Base-by-base conservation (phyloP, 2,329 filamentous ascomycete species). In the Pezizomycotina sp. region DNA sequence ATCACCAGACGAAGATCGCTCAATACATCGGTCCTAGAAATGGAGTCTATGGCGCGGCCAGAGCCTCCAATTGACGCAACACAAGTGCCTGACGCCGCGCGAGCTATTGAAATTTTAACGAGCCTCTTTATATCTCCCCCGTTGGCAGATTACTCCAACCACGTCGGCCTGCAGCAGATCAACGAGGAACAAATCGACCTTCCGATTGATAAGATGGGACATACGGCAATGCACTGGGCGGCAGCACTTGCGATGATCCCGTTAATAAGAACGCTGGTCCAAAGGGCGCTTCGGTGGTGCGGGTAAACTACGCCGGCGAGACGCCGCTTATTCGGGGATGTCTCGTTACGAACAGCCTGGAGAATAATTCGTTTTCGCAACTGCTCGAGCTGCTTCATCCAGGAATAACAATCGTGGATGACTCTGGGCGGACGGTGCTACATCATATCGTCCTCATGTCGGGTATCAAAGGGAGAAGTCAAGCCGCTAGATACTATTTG, bases 401-500 rank as follows among this genome's bases (percentile, higher is more conserved):
- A 16, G 86, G 86, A 0, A 91, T 98, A 45, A 84, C 95, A 48
- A 73, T 92, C 27, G 70, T 82, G 14, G 89, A 98, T 55, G 72
- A 79, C 27, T 83, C 83, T 56, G 84, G 84, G 6, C 69, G 89
- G 23, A 95, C 86, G 0, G 83, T 95, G 9, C 63, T 98, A 15
- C 89, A 98, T 53, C 89, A 98, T 53, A 95, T 98, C 50, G 84
- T 89, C 4, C 74, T 95, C 21, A 91, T 89, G 10, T 93, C 84
- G 44, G 89, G 84, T 5, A 89, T 95, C 51, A 92, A 92, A 55
- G 86, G 86, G 5, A 74, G 89, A 31, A 84, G 81, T 39, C 74
- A 81, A 26, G 86, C 89, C 14, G 92, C 83, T 55, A 80, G 86
- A 47, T 93, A 95, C 55, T 98, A 98, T 52, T 70, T 98, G 2